phyloP scores from a whole-genome alignment of 805 yeast genomes.

The Ogataea ganodermae region DNA sequence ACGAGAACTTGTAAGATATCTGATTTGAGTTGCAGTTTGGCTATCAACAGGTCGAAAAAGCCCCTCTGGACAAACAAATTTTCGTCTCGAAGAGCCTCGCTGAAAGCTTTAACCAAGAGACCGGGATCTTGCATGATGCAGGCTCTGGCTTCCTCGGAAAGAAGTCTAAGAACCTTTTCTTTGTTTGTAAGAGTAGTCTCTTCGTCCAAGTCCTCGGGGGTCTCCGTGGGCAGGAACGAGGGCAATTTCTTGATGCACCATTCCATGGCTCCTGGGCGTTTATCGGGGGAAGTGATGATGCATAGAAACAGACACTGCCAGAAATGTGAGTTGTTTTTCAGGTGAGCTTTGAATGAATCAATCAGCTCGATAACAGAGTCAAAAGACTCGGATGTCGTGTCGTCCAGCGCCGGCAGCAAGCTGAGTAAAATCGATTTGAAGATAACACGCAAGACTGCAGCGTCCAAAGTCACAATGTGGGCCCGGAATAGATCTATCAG shows the following conservation, averaged over 20 bases:
- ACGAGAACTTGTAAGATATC: slow-evolving; percentile 52
- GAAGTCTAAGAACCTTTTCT: slow-evolving; percentile 22
- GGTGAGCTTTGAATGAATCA: slow-evolving; percentile 55
- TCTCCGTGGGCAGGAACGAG: slow-evolving; percentile 36
- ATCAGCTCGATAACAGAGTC: slow-evolving; percentile 59
- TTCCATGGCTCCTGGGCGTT: slow-evolving; percentile 78
- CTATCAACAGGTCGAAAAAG: slow-evolving; percentile 74
- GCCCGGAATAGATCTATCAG: slow-evolving; percentile 62
- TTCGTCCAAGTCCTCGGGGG: background rate
- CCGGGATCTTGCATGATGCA: slow-evolving; percentile 81
- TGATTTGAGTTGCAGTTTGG: slow-evolving; percentile 66
- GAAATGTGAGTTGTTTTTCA: slow-evolving; percentile 71
- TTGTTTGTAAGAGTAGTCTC: slow-evolving; percentile 19
- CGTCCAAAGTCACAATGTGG: slow-evolving; percentile 54
- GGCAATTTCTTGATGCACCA: slow-evolving; percentile 76
- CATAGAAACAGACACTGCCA: slow-evolving; percentile 83
- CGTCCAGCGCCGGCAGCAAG: slow-evolving; percentile 86
- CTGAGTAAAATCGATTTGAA: slow-evolving; percentile 73
- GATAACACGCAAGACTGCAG: slow-evolving; percentile 50
- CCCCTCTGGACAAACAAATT: slow-evolving; percentile 83
- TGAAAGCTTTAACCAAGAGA: slow-evolving; percentile 69
- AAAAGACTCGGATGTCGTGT: slow-evolving; percentile 85
- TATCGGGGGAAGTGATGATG: slow-evolving; percentile 76
- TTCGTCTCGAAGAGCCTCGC: slow-evolving; percentile 64
- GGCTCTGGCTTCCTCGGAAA: slow-evolving; percentile 49